Base-by-base conservation (phyloP, 2,329 filamentous ascomycete species). In the Cercospora janseana region DNA sequence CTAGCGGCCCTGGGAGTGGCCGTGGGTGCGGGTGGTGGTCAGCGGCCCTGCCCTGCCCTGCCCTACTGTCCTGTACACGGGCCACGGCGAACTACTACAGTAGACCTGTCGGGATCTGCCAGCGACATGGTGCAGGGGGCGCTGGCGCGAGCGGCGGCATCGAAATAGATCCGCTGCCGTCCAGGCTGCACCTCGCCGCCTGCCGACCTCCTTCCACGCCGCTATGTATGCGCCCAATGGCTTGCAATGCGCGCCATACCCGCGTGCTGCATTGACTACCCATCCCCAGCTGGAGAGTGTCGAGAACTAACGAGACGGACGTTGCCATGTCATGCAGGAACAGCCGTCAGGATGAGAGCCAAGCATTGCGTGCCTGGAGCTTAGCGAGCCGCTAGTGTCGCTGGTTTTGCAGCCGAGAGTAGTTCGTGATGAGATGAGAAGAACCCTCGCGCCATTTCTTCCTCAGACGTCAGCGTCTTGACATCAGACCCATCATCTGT, bases 311-410 rank as follows among this genome's bases (percentile, higher is more conserved):
- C n/a, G n/a, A n/a, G n/a, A n/a, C 34, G 34, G 18, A n/a, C 20
- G 34, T 38, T 38, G 34, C 34, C 24, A 38, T 38, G 34, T 21
- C 18, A 38, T 38, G 34, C 34, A 38, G 34, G 34, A 38, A 38
- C 34, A 21, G 18, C 34, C 27, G 27, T 21, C 18, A 18, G 18
- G 18, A 38, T 18, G 34, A 38, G 34, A 16, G 18, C 10, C 10
- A 21, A 37, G 34, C 34, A 38, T 38, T 38, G 34, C 34, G 34
- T 38, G 34, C 16, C 34, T 38, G 34, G 34, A 38, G 34, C 34
- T 38, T 38, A 38, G 34, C 34, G 34, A 20, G 34, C 34, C 34
- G 34, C 34, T 23, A 23, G 34, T n/a, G 10, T 4, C 31, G 31
- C 31, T 10, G 8, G 31, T 34, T 18, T 38, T 21, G 20, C 31